Evolutionary conservation across 2,329 filamentous ascomycete genomes (phyloP), one percentile per base, ranked within the genome.

Genomic region (Stemphylium lycopersici): DNA sequence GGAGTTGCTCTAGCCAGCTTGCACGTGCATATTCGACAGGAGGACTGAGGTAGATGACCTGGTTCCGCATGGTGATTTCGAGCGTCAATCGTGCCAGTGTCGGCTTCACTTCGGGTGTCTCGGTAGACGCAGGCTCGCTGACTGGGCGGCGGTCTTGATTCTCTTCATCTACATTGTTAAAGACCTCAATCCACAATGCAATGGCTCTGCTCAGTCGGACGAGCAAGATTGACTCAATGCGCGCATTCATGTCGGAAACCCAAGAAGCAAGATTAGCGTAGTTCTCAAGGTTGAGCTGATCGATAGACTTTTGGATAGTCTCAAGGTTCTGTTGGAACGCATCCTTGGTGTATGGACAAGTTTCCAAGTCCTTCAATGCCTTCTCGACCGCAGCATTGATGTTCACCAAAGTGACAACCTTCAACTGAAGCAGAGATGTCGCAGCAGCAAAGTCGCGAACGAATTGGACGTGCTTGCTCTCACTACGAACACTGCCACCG

Each of bases 1-100:
- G 93, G 36, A 99, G 83, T 65, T 97, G 93, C 15, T 89, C 83
- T 70, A 96, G 90, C 95, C 96, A 99, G 71, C 89, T 93, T 11
- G 93, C 93, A 62, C 93, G 87, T 13, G 95, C 93, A 72, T 88
- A 95, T 72, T 96, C 92, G 46, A 98, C 81, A 4, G 95, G 95
- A 3, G 95, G 96, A 48, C 97, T 95, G 22, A 99, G 84, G 70
- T 96, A 96, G 63, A 99, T 96, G 62, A 97, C 90, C 75, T 99
- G 95, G 67, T 98, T 98, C 29, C 91, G 90, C 91, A 99, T 99
- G 5, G 91, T 95, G 49, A 99, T 89, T 73, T 99, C 95, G 65
- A 97, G 91, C 13, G 95, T 83, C 20, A 96, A 83, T 26, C 84
- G 85, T 66, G 84, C 87, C 77, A 96, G 86, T 3, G 82, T 82